phyloP scores from a whole-genome alignment of 2,329 filamentous ascomycete genomes.

The Ophiostoma australiae region DNA sequence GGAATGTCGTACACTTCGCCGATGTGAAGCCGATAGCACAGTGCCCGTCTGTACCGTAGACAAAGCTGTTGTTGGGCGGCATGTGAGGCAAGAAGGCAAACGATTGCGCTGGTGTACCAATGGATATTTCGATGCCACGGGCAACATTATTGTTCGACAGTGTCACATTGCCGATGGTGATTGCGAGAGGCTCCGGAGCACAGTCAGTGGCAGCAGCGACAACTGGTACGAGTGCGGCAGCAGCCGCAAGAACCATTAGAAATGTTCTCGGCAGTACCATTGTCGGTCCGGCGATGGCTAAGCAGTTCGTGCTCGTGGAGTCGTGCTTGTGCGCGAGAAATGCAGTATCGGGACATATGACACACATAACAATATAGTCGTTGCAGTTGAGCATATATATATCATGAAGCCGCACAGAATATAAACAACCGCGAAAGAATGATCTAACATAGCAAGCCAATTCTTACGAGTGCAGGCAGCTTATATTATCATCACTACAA shows the following conservation, averaged over 20 bases:
- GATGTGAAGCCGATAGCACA: neutral
- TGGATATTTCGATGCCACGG: constrained; percentile 7
- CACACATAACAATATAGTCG: neutral
- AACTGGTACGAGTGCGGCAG: neutral
- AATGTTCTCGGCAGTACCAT: neutral
- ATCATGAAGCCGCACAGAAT: no score
- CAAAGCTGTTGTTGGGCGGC: neutral
- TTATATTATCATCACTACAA: no score
- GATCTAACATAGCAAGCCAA: no score
- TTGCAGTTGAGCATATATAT: no score
- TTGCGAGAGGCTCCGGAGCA: constrained; percentile 10
- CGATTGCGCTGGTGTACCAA: neutral
- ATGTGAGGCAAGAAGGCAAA: neutral
- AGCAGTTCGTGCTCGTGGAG: neutral
- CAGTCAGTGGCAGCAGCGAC: neutral
- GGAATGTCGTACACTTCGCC: neutral
- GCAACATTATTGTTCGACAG: constrained; percentile 18
- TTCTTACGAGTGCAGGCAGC: no score
- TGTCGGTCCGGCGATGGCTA: neutral
- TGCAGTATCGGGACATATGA: neutral
- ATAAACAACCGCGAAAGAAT: no score
- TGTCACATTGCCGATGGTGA: constrained; percentile 19
- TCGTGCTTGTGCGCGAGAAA: neutral
- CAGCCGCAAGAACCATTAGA: neutral
- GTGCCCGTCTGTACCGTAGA: neutral